Evolutionary conservation across 352 stramenopile species (phyloP), one percentile per base, ranked within the genome.

Genomic region (Phytopythium oedochilum): DNA sequence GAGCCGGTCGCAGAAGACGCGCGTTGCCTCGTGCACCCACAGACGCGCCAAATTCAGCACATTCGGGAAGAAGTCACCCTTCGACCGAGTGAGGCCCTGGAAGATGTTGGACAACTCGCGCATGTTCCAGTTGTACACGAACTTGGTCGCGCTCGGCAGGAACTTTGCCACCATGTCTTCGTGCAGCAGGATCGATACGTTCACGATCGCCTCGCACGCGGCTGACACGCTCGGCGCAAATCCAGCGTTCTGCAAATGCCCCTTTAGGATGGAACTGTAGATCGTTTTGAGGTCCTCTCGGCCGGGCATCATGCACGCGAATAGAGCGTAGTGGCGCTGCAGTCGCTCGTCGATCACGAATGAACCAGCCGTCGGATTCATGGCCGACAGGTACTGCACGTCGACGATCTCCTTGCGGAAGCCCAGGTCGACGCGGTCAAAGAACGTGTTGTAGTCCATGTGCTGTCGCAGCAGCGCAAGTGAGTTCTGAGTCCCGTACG

Each of bases 91-190:
- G 26, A 96, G 78, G 3, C 93, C 92, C 71, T 99, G 96, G 64
- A 98, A 98, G 48, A 98, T 95, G 54, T 98, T 98, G 6, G 85
- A 96, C 5, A 99, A 72, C 59, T 99, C 94, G 17, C 96, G 88
- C 93, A 96, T 98, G 71, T 98, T 98, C 94, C 96, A 99, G 63
- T 98, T 98, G 76, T 99, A 99, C 58, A 98, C 97, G 64, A 99
- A 98, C 65, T 98, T 97, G n/a, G 97, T 93, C 40, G 94, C 95
- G 38, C 89, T 98, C 3, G 95, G 96, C 6, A 99, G 66, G 69
- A 99, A 99, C 44, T 94, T 93, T 36, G 92, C 83, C 32, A 84
- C 86, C 60, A 99, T 97, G 47, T 96, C 83, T 59, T 97, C 84
- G 38, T 99, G 94, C 46, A 98, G 68, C 35, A 91, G 58, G 42